These are phyloP conservation scores for Stentor coeruleus DNA, from an alignment of 73 alveolate species.

Conservation along the genomic window DNA sequence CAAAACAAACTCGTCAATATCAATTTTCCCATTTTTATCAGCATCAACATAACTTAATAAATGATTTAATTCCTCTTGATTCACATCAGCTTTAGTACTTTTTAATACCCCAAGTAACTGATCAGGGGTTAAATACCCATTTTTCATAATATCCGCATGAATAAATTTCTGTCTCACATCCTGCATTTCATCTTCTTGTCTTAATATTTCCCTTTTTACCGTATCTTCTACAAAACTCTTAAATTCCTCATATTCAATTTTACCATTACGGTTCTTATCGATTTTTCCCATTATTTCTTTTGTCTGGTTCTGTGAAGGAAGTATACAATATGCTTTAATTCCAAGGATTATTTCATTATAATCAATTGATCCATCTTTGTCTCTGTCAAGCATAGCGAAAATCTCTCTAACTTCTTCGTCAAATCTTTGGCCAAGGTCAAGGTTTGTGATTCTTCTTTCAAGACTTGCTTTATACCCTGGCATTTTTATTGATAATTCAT, in stretches of 20 bases:
- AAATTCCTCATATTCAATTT: slow-evolving; percentile 8
- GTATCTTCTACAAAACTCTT: background rate
- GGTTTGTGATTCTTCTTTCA: background rate
- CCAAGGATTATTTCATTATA: background rate
- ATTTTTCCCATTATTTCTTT: slow-evolving; percentile 22
- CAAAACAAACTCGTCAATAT: slow-evolving; percentile 17
- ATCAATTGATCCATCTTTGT: background rate
- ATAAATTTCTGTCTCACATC: background rate
- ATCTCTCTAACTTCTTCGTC: slow-evolving; percentile 16
- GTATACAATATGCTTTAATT: background rate
- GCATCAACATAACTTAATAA: background rate
- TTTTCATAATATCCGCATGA: background rate
- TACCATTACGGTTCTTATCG: background rate
- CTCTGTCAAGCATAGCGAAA: slow-evolving; percentile 4
- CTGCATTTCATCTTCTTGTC: slow-evolving; percentile 21
- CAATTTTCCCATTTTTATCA: slow-evolving; percentile 1
- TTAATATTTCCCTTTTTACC: background rate
- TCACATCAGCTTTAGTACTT: background rate
- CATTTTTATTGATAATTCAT: background rate
- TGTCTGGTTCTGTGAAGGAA: background rate
- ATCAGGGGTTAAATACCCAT: slow-evolving; percentile 8
- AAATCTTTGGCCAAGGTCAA: slow-evolving; percentile 24
- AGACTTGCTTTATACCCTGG: background rate
- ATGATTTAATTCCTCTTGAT: background rate
- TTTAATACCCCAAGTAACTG: background rate